phyloP scores from a whole-genome alignment of 768 basidiomycete species.

The Hericium erinaceus region DNA sequence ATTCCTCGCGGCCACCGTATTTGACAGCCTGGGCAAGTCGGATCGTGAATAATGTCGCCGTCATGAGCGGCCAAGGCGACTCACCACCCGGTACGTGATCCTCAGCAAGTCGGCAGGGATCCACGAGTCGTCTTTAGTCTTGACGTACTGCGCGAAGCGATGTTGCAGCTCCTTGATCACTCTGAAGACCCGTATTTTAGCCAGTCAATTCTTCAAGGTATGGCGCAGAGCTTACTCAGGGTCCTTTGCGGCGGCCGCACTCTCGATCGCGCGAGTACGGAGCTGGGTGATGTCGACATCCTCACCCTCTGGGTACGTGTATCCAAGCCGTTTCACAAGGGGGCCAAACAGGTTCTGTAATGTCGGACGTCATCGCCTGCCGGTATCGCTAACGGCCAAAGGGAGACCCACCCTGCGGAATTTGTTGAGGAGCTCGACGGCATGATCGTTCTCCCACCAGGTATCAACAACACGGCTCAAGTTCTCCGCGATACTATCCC shows the following conservation, averaged over 20 bases:
- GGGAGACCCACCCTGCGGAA: slow-evolving; percentile 41
- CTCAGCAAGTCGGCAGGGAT: slow-evolving; percentile 76
- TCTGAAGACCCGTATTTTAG: slow-evolving; percentile 28
- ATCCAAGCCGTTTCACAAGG: slow-evolving; percentile 70
- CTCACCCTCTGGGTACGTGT: slow-evolving; percentile 60
- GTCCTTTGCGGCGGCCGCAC: slow-evolving; percentile 41
- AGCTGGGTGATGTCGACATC: slow-evolving; percentile 59
- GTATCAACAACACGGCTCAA: slow-evolving; percentile 46
- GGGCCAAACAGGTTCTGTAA: slow-evolving; percentile 59
- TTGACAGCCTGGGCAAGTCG: slow-evolving; percentile 45
- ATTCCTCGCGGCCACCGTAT: slow-evolving; percentile 68
- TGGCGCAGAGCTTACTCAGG: slow-evolving; percentile 20
- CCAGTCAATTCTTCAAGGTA: no score
- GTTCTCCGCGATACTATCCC: slow-evolving; percentile 57
- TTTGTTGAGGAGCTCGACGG: slow-evolving; percentile 43
- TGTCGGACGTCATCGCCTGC: neutral
- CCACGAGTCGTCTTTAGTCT: slow-evolving; percentile 62
- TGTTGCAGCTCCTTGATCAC: slow-evolving; percentile 63
- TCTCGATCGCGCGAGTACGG: slow-evolving; percentile 61
- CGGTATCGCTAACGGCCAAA: neutral
- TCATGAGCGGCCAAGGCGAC: slow-evolving; percentile 11
- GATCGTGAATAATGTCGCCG: neutral
- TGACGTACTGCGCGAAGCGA: slow-evolving; percentile 63
- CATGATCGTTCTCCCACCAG: slow-evolving; percentile 77
- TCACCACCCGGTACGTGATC: slow-evolving; percentile 43